phyloP scores from a whole-genome alignment of 768 basidiomycete species.

The Leccinum olivaceopallidum region DNA sequence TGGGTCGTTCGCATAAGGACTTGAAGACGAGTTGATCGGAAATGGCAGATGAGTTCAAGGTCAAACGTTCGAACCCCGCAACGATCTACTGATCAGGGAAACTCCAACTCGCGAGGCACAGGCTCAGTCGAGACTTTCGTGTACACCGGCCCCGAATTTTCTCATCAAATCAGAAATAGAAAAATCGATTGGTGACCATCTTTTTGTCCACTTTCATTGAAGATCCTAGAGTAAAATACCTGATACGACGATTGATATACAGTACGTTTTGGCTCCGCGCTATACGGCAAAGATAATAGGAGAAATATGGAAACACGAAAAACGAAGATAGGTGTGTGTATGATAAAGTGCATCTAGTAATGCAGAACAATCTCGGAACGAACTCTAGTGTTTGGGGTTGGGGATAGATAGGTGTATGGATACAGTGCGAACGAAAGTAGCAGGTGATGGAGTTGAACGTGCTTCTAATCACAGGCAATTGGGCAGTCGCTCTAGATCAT shows the following conservation, averaged over 20 bases:
- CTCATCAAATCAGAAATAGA: not conserved
- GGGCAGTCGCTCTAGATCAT: slow-evolving; percentile 50
- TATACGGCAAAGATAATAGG: slow-evolving; percentile 13
- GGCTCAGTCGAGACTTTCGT: not conserved
- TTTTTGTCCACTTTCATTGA: slow-evolving; percentile 10
- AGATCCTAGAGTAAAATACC: slow-evolving; percentile 20
- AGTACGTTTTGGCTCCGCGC: slow-evolving; percentile 24
- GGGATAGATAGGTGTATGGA: slow-evolving; percentile 15
- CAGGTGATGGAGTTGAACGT: not conserved
- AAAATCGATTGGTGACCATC: not conserved
- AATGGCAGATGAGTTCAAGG: not conserved
- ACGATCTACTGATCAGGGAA: not conserved
- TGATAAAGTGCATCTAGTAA: slow-evolving; percentile 20
- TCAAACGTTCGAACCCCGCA: not conserved
- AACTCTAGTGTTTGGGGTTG: slow-evolving; percentile 18
- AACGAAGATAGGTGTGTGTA: slow-evolving; percentile 17
- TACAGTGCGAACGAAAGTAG: slow-evolving; percentile 27
- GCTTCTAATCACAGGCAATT: slow-evolving; percentile 47
- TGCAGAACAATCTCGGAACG: slow-evolving; percentile 18
- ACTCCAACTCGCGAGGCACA: not conserved
- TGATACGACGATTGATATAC: slow-evolving; percentile 19
- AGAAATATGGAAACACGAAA: slow-evolving; percentile 17
- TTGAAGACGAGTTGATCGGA: not conserved
- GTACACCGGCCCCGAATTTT: not conserved
- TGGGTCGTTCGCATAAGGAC: not conserved